Percentiles rank a stretch among this genome's conserved stretches.
phyloP scores from a whole-genome alignment of 768 basidiomycete species.

The Filobasidium floriforme region DNA sequence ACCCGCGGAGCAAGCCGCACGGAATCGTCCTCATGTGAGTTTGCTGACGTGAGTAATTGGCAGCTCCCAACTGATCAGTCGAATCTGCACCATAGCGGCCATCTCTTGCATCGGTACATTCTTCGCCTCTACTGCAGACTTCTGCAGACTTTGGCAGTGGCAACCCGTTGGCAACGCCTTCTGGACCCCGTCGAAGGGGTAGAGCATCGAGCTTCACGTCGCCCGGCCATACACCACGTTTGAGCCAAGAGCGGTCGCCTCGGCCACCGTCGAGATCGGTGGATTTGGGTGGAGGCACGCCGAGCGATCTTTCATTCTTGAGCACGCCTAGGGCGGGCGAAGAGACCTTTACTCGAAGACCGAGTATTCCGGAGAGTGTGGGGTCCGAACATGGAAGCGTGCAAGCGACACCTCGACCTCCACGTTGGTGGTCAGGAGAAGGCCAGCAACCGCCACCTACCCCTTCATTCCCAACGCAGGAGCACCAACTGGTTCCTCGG shows the following conservation, averaged over 20 bases:
- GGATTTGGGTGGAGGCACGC: neutral
- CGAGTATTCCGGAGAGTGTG: neutral
- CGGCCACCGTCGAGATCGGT: neutral
- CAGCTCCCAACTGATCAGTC: neutral
- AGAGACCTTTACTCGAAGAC: neutral
- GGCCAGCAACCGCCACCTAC: neutral
- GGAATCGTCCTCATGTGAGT: neutral
- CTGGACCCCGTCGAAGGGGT: neutral
- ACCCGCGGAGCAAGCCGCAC: slow-evolving; percentile 6
- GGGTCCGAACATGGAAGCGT: neutral
- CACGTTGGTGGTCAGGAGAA: neutral
- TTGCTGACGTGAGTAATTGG: neutral
- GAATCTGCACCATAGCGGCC: neutral
- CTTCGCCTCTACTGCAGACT: neutral
- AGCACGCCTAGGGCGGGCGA: neutral
- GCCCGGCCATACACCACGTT: neutral
- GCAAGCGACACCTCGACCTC: neutral
- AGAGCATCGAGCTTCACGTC: neutral
- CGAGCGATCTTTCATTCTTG: neutral
- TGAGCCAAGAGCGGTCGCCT: neutral
- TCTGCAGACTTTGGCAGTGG: neutral
- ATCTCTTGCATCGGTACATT: neutral
- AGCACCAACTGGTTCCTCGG: neutral
- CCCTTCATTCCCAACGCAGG: neutral
- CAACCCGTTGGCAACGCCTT: neutral